These are phyloP conservation scores for Uromyces viciae-fabae DNA, from an alignment of 1,284 basidiomycete species.

Conservation along the genomic window DNA sequence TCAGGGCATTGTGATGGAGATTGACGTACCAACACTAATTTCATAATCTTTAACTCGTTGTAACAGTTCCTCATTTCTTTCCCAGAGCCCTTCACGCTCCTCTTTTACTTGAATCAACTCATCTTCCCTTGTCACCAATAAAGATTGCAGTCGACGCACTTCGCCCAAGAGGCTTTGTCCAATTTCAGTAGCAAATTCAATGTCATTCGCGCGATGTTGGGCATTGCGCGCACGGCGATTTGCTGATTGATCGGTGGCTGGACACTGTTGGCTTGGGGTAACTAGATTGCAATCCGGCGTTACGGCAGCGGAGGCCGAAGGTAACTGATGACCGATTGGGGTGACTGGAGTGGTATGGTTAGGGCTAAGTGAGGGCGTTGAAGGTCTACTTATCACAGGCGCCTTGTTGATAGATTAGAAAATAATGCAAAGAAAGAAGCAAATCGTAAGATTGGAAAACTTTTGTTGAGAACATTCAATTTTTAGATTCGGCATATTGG, in stretches of 20 bases:
- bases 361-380: constrained; percentile 44
- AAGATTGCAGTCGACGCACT: constrained; percentile 77
- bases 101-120: constrained; percentile 78
- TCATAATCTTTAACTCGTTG: constrained; percentile 71
- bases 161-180: constrained; percentile 83
- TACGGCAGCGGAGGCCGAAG: constrained; percentile 38
- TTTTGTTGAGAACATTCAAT: neutral
- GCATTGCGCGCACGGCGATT: constrained; percentile 57
- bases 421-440: neutral
- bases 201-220: constrained; percentile 57
- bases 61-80: constrained; percentile 67
- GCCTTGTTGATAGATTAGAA: constrained; percentile 26
- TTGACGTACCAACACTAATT: constrained; percentile 66
- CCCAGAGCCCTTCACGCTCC: constrained; percentile 73
- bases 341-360: constrained; percentile 37
- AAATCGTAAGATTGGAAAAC: neutral
- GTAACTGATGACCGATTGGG: constrained; percentile 26
- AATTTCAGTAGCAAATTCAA: constrained; percentile 91
- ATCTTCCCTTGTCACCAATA: constrained; percentile 81
- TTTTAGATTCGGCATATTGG: neutral
- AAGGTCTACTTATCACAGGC: constrained; percentile 27
- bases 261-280: constrained; percentile 44
- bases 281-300: constrained; percentile 13
- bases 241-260: constrained; percentile 49
- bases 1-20: too few species aligned